Percentiles rank a stretch among this genome's conserved stretches.
Conservation (phyloP, 306 rosid genomes). For the Acacia melanoxylon region DNA sequence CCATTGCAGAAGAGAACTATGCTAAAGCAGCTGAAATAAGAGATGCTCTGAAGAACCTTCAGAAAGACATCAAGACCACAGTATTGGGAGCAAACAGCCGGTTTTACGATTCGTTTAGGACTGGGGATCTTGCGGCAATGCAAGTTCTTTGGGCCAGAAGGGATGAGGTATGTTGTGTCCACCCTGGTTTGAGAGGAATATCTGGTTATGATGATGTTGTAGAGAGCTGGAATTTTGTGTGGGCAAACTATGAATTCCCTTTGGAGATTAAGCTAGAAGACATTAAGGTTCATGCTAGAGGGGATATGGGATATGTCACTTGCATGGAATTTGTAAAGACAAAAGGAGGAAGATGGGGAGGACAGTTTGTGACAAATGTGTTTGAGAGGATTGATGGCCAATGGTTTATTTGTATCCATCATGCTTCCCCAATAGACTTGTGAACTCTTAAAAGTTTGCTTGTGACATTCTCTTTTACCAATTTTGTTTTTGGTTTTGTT, state of each 20-base stretch:
- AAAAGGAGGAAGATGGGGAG: conserved; percentile 91
- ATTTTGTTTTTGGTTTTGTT: conserved; percentile 18
- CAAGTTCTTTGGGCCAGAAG: conserved; percentile 78
- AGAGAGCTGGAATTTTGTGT: conserved; percentile 89
- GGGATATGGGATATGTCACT: conserved; percentile 78
- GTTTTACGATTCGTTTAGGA: conserved; percentile 70
- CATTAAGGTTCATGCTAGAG: conserved; percentile 66
- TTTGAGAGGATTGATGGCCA: conserved; percentile 73
- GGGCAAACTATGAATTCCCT: conserved; percentile 97
- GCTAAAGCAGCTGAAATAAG: conserved; percentile 78
- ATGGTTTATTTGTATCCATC: conserved; percentile 84
- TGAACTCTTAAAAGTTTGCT: conserved; percentile 32
- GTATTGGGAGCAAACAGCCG: conserved; percentile 61
- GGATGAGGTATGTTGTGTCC: conserved; percentile 76
- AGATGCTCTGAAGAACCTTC: conserved; percentile 66
- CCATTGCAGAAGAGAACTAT: conserved; percentile 86
- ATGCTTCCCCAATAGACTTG: conserved; percentile 83
- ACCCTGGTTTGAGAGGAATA: conserved; percentile 83
- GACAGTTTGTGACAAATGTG: conserved; percentile 83
- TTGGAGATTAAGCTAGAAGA: conserved; percentile 78
- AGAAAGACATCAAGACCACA: conserved; percentile 56
- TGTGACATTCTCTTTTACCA: not conserved
- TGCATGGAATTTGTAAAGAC: conserved; percentile 91
- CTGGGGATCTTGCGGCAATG: conserved; percentile 84
- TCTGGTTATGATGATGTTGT: conserved; percentile 79